Base-by-base conservation (phyloP, 1,139 yeast genomes). In the Kurtzmaniella quercitrusa region DNA sequence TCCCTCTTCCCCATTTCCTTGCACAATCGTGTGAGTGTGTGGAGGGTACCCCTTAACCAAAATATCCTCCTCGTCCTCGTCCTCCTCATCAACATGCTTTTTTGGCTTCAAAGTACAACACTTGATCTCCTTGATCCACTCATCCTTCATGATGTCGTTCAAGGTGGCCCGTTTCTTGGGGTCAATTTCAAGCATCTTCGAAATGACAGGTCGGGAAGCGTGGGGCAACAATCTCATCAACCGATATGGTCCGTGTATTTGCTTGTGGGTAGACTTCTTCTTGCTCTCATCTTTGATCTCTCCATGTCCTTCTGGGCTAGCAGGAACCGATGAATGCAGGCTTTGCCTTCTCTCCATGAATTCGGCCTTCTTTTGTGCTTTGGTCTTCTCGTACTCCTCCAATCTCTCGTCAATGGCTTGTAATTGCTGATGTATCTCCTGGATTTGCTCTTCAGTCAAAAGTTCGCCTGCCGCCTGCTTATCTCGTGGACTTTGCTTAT, bases 221-320 rank as follows among this genome's bases (percentile, higher is more conserved):
- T 83, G 86, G 2, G 98, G 98, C 41, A 94, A 70, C 50, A 93
- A 71, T 56, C 97, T 77, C 73, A 93, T 73, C 50, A 94, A 68
- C 54, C 98, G 73, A 73, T 93, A 89, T 2, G 98, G 97, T 1
- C 98, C 98, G 44, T 71, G 77, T 34, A 74, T 72, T 52, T 72
- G 77, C 50, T 72, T 70, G 52, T 70, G 76, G 34, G 50, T 54
- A 8, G 67, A 48, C 42, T 57, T 53, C 53, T 65, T 65, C 53
- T 68, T 63, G 46, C 63, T 59, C 4, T 47, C 51, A 10, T 46
- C 42, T 37, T 46, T 38, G 14, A 33, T 44, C 23, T 46, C 41
- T 17, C 44, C 39, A n/a, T 45, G 42, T 1, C 34, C 43, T 3
- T 44, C 46, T 11, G 41, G 42, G 29, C 37, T 27, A 3, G 23